Conservation (phyloP, 1,139 yeast species). For the Schwanniomyces etchellsii region DNA sequence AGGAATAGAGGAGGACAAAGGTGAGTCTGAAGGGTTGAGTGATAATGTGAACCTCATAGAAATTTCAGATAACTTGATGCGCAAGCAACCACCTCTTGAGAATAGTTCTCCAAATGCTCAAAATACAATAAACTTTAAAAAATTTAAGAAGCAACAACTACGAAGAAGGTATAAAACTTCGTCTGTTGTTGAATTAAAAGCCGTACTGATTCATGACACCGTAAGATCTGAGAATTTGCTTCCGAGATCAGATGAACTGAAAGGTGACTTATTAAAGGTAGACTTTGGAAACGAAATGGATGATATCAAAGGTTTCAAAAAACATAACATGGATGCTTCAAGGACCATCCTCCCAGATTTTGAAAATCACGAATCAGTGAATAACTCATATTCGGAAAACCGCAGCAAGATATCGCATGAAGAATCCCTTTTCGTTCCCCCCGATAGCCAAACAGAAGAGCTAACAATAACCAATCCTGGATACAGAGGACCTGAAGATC, state of each 20-base stretch:
- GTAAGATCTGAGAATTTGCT: too few species aligned
- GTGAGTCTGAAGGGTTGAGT: neutral
- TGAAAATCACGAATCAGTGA: slow-evolving; percentile 3
- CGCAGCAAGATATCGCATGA: too few species aligned
- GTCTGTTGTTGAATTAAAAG: neutral
- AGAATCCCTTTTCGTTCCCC: slow-evolving; percentile 8
- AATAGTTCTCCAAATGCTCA: neutral
- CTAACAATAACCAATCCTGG: neutral
- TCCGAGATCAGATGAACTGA: too few species aligned
- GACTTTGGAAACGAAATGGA: slow-evolving; percentile 25
- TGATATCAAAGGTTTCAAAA: slow-evolving; percentile 15
- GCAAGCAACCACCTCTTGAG: neutral
- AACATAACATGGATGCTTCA: slow-evolving; percentile 6
- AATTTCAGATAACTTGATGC: neutral
- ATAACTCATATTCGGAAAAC: neutral
- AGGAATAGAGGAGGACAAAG: slow-evolving; percentile 16
- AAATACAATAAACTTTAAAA: slow-evolving; percentile 1
- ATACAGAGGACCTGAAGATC: neutral
- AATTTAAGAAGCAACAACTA: neutral
- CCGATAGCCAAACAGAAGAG: slow-evolving; percentile 9
- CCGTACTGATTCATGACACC: neutral
- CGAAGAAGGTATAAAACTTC: neutral
- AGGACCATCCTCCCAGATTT: too few species aligned
- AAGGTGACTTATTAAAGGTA: slow-evolving; percentile 6
- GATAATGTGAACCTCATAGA: neutral